Percentiles rank a stretch among this genome's conserved stretches.
phyloP scores from a whole-genome alignment of 2,329 filamentous ascomycete genomes.

The Hypoxylon sp. region DNA sequence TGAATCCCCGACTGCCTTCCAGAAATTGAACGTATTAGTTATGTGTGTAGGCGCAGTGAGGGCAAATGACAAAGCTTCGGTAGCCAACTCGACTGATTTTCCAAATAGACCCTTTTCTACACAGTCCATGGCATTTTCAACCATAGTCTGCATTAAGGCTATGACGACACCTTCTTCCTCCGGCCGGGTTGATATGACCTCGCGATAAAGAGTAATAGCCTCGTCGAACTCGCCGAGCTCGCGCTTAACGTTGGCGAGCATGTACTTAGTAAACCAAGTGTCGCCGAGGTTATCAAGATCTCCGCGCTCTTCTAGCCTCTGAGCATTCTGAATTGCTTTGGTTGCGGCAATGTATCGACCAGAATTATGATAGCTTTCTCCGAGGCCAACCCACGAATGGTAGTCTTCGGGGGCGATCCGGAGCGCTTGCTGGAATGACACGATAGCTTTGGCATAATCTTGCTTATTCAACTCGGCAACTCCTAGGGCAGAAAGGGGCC shows the following conservation, averaged over 20 bases:
- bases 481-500: conserved; percentile 94
- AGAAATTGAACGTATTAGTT: conserved; percentile 87
- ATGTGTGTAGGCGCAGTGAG: conserved; percentile 71
- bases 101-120: conserved; percentile 90
- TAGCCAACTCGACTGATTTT: conserved; percentile 80
- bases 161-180: conserved; percentile 89
- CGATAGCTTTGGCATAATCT: conserved; percentile 88
- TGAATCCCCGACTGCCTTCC: conserved; percentile 92
- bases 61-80: conserved; percentile 78
- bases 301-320: conserved; percentile 76
- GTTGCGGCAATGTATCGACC: conserved; percentile 94
- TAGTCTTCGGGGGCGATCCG: conserved; percentile 89
- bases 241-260: conserved; percentile 94
- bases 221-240: conserved; percentile 92
- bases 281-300: conserved; percentile 72
- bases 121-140: conserved; percentile 83
- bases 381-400: conserved; percentile 94
- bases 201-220: conserved; percentile 81
- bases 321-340: conserved; percentile 89
- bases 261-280: conserved; percentile 96
- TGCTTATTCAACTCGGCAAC: conserved; percentile 96
- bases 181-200: conserved; percentile 77
- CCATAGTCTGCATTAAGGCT: conserved; percentile 87
- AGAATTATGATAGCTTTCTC: conserved; percentile 97
- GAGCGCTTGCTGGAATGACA: conserved; percentile 91